Base-by-base conservation (phyloP, 805 yeast genomes). In the Priceomyces medius region DNA sequence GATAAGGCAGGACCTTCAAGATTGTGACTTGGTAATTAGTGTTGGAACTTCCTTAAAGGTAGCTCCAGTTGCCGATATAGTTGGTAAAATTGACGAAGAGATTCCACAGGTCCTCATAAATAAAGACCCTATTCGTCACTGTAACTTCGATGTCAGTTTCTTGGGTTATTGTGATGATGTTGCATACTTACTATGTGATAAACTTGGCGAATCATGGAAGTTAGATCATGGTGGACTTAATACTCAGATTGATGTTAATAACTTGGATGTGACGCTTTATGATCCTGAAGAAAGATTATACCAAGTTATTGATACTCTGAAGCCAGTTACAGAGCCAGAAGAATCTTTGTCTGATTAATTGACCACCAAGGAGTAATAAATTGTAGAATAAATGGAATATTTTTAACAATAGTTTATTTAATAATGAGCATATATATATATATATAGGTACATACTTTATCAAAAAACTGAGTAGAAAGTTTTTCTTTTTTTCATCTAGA, bases 31-130 rank as follows among this genome's bases (percentile, higher is more conserved):
- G 52, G 63, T 88, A 35, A 63, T 89, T 5, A 82, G 89, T 38
- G 86, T 85, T 6, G 97, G 97, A 3, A 89, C 97, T 0, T 82
- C 95, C 2, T 68, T 89, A 43, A 82, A 85, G 55, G 89, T 89
- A 20, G 64, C 71, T 8, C 76, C 76, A 2, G 75, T 71, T 27
- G 71, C 72, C 1, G 63, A 64, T 23, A 66, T 70, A 14, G 67
- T 69, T 8, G 62, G 63, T 19, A 53, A 50, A 31, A 50, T 71
- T 3, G 67, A 71, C 0, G 54, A 42, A 8, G 23, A 48, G 9
- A 58, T 69, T 3, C 76, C 75, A 1, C 69, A 67, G 40, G 49
- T 71, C 4, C 46, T 71, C 14, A 65, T 71, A 20, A 71, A 71
- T 46, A 61, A 55, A 42, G 73, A 68, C 45, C 62, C 65, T 4